These are phyloP conservation scores for Vaccinium corymbosum DNA, from an alignment of 148 eudicot genomes.

Conservation along the genomic window DNA sequence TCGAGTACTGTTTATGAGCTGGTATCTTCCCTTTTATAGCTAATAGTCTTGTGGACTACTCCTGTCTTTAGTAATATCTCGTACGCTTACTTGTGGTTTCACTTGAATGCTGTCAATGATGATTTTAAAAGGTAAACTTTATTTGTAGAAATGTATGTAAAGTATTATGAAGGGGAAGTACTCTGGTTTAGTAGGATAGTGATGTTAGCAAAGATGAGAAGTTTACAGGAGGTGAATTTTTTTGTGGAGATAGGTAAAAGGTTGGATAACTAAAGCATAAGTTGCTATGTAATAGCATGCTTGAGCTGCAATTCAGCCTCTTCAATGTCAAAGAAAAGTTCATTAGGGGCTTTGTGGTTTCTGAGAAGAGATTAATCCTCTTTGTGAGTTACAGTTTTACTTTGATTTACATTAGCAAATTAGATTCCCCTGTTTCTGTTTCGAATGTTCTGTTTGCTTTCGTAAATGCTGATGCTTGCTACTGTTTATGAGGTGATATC, in stretches of 20 bases:
- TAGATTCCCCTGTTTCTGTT: conserved; percentile 18
- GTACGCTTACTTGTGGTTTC: background rate
- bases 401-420: background rate
- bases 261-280: background rate
- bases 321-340: background rate
- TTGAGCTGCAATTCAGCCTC: too few relatives aligned
- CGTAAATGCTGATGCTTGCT: background rate
- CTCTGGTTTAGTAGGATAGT: conserved; percentile 8
- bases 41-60: background rate
- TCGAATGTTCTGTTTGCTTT: conserved; percentile 1
- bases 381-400: too few relatives aligned
- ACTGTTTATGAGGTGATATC: conserved; percentile 1
- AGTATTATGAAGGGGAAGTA: conserved; percentile 5
- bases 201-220: background rate
- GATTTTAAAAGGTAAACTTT: background rate
- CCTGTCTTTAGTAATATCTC: background rate
- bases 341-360: background rate
- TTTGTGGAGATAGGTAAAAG: background rate
- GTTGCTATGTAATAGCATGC: background rate
- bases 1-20: conserved; percentile 5
- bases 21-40: background rate
- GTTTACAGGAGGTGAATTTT: background rate
- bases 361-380: too few relatives aligned
- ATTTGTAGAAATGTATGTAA: background rate
- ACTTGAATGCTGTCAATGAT: background rate